These are phyloP conservation scores for Ceratobasidium sp. DNA, from an alignment of 1,284 basidiomycete genomes.

Conservation along the genomic window DNA sequence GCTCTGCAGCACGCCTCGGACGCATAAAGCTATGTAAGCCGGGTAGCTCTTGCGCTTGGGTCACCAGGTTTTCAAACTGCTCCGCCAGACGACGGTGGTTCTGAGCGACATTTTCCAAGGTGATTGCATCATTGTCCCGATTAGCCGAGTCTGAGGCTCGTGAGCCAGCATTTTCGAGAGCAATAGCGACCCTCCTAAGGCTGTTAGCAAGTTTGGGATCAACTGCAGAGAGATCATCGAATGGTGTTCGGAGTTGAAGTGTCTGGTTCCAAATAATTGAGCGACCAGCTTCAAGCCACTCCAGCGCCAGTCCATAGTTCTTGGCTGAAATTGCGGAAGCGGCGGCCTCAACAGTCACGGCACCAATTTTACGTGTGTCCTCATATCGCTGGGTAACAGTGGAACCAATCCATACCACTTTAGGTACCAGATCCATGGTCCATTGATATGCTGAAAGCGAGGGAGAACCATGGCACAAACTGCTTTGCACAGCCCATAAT, in stretches of 20 bases:
- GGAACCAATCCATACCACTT: slow-evolving; percentile 13
- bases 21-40: background rate
- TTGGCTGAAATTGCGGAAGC: background rate
- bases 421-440: slow-evolving; percentile 24
- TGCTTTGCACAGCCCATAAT: background rate
- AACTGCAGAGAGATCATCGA: background rate
- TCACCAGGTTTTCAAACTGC: background rate
- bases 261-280: slow-evolving; percentile 17
- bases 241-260: slow-evolving; percentile 6
- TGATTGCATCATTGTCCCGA: no score
- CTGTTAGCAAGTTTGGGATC: background rate
- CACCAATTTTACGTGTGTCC: background rate
- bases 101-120: slow-evolving; percentile 4
- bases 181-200: background rate
- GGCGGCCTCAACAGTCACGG: background rate
- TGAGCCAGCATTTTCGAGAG: background rate
- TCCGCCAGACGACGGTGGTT: slow-evolving; percentile 9
- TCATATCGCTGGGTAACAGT: slow-evolving; percentile 4
- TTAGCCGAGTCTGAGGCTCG: background rate
- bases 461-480: background rate
- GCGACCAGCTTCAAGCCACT: slow-evolving; percentile 24
- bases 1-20: background rate
- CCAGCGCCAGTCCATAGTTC: background rate
- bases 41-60: background rate
- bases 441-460: background rate